Percentiles rank a stretch among this genome's conserved stretches.
phyloP scores from a whole-genome alignment of 805 yeast species.

The Candida sanyiensis region DNA sequence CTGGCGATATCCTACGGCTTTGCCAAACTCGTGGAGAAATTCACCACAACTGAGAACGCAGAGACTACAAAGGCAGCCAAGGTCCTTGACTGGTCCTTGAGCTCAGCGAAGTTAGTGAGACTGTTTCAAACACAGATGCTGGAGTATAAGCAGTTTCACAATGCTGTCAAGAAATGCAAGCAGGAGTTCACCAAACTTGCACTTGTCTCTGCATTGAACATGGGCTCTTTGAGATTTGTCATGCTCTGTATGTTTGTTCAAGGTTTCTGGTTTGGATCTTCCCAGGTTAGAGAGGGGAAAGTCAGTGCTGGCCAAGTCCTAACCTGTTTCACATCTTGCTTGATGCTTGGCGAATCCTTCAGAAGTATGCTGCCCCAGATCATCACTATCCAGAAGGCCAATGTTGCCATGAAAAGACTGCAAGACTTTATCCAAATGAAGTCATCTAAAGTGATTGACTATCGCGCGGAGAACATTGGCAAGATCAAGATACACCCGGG shows the following conservation, averaged over 20 bases:
- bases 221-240: constrained; percentile 49
- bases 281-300: constrained; percentile 48
- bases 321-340: constrained; percentile 78
- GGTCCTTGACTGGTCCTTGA: constrained; percentile 64
- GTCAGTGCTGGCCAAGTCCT: constrained; percentile 59
- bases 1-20: constrained; percentile 41
- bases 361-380: constrained; percentile 51
- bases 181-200: constrained; percentile 38
- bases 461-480: constrained; percentile 10
- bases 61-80: constrained; percentile 52
- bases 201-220: constrained; percentile 48
- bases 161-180: constrained; percentile 28
- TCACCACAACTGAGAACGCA: constrained; percentile 52
- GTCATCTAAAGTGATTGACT: constrained; percentile 8
- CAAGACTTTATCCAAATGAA: constrained; percentile 32
- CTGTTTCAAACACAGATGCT: constrained; percentile 47
- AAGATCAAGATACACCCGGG: constrained; percentile 22
- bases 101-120: constrained; percentile 55
- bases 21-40: constrained; percentile 45
- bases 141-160: constrained; percentile 44
- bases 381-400: constrained; percentile 62
- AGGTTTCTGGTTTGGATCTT: constrained; percentile 88
- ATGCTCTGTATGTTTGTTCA: constrained; percentile 77
- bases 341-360: constrained; percentile 61
- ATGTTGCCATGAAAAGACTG: constrained; percentile 56